Evolutionary conservation across 345 rosid species (phyloP), one percentile per base, ranked within the genome.

Genomic region (Euphorbia lathyris): DNA sequence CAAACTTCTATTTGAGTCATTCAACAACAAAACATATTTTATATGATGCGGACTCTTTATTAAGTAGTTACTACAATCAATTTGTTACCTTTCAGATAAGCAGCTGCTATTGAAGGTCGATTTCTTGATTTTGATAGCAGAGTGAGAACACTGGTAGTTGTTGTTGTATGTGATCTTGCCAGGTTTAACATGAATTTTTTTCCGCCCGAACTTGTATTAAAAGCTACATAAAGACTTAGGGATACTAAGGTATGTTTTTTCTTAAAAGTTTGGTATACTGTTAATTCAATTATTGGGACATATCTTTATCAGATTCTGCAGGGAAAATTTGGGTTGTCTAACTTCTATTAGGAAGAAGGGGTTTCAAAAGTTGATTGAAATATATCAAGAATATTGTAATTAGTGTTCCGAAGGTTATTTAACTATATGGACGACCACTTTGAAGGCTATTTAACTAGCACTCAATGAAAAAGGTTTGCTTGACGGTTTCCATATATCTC

Each of bases 61-160:
- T 73, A 13, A 17, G 63, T 72, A 12, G 10, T 32, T 16, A 25
- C 23, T 22, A 29, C 10, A 30, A 11, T 30, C 20, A 17, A 57
- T 0, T 58, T 47, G 25, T 34, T 12, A 62, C 38, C 60, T 58
- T 63, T 43, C 23, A 75, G 69, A 70, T 73, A 71, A 63, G 70
- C 90, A 94, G 98, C 83, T 84, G 90, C 90, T 42, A 67, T 91
- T 67, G 89, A 88, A 80, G 90, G 85, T 56, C 88, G 98, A 40
- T 79, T 94, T 36, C 75, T 91, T 83, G 98, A 91, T 74, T 83
- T 87, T 68, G 93, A 91, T 78, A 97, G 91, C 72, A 85, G 72
- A 79, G 97, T 94, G 78, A 84, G 98, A 78, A 82, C 73, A 48
- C 84, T 84, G 73, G 98, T 97, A 63, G 83, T 92, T 73, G 72